phyloP scores from a whole-genome alignment of 2,329 filamentous ascomycete genomes.

The Chlorencoelia australis region DNA sequence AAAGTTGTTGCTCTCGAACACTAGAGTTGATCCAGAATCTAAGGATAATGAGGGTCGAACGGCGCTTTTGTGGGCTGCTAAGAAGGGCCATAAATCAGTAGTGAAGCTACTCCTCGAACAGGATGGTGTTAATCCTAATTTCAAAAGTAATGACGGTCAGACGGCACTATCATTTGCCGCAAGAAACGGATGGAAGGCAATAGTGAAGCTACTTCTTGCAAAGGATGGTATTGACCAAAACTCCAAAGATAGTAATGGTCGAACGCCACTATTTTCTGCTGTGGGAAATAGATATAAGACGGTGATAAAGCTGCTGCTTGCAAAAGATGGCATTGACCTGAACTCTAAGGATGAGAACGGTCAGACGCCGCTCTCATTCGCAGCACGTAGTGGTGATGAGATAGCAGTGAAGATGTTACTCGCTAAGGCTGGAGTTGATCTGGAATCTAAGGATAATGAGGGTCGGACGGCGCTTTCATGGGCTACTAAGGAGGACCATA shows the following conservation, averaged over 20 bases:
- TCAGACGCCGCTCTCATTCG: slow-evolving; percentile 1
- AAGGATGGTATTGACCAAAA: background rate
- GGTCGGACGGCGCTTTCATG: slow-evolving; percentile 4
- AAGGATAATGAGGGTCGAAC: slow-evolving; percentile 2
- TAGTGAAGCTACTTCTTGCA: background rate
- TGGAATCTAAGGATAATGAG: background rate
- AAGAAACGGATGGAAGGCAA: background rate
- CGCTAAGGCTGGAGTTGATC: too few relatives aligned
- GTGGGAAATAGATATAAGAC: too few relatives aligned
- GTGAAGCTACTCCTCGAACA: background rate
- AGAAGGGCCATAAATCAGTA: slow-evolving; percentile 1
- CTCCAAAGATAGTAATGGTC: background rate
- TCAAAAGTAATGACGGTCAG: background rate
- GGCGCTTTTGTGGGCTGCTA: slow-evolving; percentile 3
- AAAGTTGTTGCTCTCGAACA: slow-evolving; percentile 4
- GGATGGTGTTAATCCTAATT: background rate
- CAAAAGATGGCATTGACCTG: slow-evolving; percentile 5
- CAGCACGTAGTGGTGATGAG: background rate
- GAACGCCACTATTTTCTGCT: background rate
- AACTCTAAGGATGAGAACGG: slow-evolving; percentile 6
- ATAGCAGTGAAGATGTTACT: background rate
- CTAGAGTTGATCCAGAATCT: background rate
- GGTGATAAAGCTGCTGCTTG: background rate
- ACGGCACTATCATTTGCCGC: background rate
- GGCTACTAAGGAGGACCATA: slow-evolving; percentile 2